Evolutionary conservation across 306 rosid species (phyloP).

Genomic region (Castanea sativa): DNA sequence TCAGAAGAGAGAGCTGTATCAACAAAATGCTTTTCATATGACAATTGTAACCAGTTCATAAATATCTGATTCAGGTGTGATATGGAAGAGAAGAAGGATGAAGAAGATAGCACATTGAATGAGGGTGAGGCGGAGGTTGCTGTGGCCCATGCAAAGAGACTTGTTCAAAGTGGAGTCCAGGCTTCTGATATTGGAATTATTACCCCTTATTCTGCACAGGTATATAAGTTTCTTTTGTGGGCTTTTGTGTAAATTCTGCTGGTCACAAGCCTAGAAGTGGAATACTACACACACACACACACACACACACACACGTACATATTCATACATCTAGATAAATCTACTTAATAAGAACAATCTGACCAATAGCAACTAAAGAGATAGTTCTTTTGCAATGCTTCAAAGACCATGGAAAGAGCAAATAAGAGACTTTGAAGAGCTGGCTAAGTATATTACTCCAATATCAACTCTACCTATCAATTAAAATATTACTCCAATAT

Average conservation of each 20-base stretch:
- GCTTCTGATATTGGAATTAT: constrained; percentile 95
- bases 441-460: too few relatives aligned
- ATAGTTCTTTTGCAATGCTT: too few relatives aligned
- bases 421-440: too few relatives aligned
- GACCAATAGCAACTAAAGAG: too few relatives aligned
- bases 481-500: too few relatives aligned
- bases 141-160: constrained; percentile 77
- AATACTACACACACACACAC: not conserved
- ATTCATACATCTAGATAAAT: too few relatives aligned
- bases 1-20: not conserved
- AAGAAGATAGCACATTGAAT: constrained; percentile 95
- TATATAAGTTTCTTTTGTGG: constrained; percentile 23
- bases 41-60: constrained; percentile 15
- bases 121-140: constrained; percentile 98
- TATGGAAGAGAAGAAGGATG: constrained; percentile 98
- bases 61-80: constrained; percentile 67
- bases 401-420: too few relatives aligned
- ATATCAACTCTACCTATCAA: too few relatives aligned
- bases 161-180: constrained; percentile 77
- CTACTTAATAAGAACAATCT: too few relatives aligned
- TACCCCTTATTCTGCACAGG: constrained; percentile 98
- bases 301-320: too few relatives aligned
- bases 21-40: not conserved
- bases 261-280: not conserved
- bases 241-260: constrained; percentile 14